Conservation (phyloP, 2,329 filamentous ascomycete species). For the Diplodia seriata region DNA sequence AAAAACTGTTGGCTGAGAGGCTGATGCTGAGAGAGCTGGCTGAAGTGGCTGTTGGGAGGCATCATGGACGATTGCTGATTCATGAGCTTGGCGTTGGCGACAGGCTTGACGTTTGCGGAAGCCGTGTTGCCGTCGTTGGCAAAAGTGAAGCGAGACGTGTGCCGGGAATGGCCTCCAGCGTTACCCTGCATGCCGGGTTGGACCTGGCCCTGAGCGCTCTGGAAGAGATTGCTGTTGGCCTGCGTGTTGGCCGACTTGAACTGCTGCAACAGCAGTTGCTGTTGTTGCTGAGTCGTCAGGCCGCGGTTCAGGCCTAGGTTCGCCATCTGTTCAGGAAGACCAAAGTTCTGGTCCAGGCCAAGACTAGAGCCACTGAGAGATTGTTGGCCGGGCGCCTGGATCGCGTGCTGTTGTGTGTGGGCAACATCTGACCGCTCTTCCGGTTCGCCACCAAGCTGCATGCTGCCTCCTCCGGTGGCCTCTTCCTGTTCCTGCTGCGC, state of each 20-base stretch:
- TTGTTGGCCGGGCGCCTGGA: conserved; percentile 80
- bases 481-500: conserved; percentile 69
- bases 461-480: conserved; percentile 78
- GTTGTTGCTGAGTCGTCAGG: conserved; percentile 80
- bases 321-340: conserved; percentile 48
- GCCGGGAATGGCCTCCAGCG: conserved; percentile 74
- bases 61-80: conserved; percentile 89
- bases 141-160: conserved; percentile 88
- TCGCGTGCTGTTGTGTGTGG: conserved; percentile 69
- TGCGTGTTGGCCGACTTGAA: conserved; percentile 62
- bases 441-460: conserved; percentile 90
- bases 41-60: conserved; percentile 62
- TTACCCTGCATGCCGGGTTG: conserved; percentile 60
- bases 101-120: conserved; percentile 72
- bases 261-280: conserved; percentile 69
- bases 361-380: conserved; percentile 50
- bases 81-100: conserved; percentile 81
- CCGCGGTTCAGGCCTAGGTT: conserved; percentile 63
- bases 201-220: conserved; percentile 52
- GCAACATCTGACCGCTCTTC: conserved; percentile 73
- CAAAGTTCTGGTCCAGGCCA: conserved; percentile 44
- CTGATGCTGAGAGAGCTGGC: conserved; percentile 61
- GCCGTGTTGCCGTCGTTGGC: conserved; percentile 73
- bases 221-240: conserved; percentile 57
- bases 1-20: conserved; percentile 74